A percentile compares a stretch with the other conserved stretches of the same genome.
phyloP scores from a whole-genome alignment of 352 stramenopile genomes.

The Phytophthora pistaciae region DNA sequence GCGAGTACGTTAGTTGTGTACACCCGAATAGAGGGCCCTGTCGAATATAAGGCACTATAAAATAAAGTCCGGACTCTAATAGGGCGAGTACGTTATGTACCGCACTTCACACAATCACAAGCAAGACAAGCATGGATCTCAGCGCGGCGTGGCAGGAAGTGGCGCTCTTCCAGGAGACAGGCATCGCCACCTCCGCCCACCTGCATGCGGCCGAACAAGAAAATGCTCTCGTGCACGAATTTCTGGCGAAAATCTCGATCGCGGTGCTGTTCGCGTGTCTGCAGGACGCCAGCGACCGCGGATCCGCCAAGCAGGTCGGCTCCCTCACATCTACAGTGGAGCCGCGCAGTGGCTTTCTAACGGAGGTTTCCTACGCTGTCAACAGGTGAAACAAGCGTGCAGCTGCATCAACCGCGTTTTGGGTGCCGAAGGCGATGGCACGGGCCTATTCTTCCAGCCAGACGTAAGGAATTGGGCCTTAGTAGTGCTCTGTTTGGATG shows the following conservation, averaged over 20 bases:
- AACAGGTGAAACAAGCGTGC: slow-evolving; percentile 77
- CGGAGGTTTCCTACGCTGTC: not conserved
- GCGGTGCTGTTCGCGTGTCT: slow-evolving; percentile 76
- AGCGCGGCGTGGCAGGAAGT: slow-evolving; percentile 60
- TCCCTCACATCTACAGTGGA: not conserved
- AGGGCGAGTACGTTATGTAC: no score
- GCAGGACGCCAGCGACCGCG: slow-evolving; percentile 77
- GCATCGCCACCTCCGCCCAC: slow-evolving; percentile 59
- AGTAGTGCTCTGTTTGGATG: not conserved
- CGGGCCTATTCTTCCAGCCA: slow-evolving; percentile 74
- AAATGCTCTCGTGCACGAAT: slow-evolving; percentile 62
- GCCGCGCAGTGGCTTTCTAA: not conserved
- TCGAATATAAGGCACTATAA: no score
- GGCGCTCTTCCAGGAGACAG: slow-evolving; percentile 70
- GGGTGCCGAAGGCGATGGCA: slow-evolving; percentile 53
- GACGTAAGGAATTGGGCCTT: slow-evolving; percentile 45
- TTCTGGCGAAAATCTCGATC: slow-evolving; percentile 73
- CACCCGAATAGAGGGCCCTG: no score
- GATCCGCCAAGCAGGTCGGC: slow-evolving; percentile 67
- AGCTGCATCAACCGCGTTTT: slow-evolving; percentile 84
- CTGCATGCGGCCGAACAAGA: slow-evolving; percentile 54
- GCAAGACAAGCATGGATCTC: slow-evolving; percentile 47
- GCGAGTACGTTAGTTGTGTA: no score
- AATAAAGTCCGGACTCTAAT: no score
- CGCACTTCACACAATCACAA: not conserved